Base-by-base conservation (phyloP, 257 asterid species). In the Linderniella brevidens region DNA sequence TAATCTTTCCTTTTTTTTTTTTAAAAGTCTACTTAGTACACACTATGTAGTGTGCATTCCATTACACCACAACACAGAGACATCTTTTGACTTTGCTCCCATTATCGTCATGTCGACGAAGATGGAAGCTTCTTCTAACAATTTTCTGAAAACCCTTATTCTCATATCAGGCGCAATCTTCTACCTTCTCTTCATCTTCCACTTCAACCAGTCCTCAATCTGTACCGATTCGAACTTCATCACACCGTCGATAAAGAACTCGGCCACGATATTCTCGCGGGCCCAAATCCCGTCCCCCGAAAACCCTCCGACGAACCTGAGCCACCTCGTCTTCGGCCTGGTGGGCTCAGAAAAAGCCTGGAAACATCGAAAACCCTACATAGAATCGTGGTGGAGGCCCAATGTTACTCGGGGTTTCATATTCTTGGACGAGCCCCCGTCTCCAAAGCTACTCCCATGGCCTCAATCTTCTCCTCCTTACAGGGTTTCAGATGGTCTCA, bases 321-420 rank as follows among this genome's bases (percentile, higher is more conserved):
- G 55, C 48, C 76, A 75, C 63, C 71, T 75, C 16, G 66, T 62
- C 1, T 64, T 74, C 48, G 76, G 82, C 39, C 73, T 75, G 0
- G 71, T 71, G 1, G 79, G 79, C 10, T 75, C 76, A 0, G 79
- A 62, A 16, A 35, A 48, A 17, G 72, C 72, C 0, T 75, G 74
- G 72, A 61, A 57, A 16, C 52, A 63, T 15, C 44, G 78, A 7
- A 61, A 62, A 16, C 17, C 57, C 2, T 75, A 75, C 59, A 71
- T 68, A 4, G 64, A 75, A 42, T 68, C 79, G 16, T 71, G 84
- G 84, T 68, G 79, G 77, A 52, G 70, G 14, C 72, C 79, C 4
- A 65, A 64, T 15, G 41, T 10, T 3, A 71, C 77, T 1, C 66
- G 72, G 3, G 79, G 84, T 4, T 46, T 49, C 12, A 51, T 75